Percentiles rank a stretch among this genome's conserved stretches.
These are phyloP conservation scores for Ascochyta koolunga DNA, from an alignment of 2,329 filamentous ascomycete species.

Conservation along the genomic window DNA sequence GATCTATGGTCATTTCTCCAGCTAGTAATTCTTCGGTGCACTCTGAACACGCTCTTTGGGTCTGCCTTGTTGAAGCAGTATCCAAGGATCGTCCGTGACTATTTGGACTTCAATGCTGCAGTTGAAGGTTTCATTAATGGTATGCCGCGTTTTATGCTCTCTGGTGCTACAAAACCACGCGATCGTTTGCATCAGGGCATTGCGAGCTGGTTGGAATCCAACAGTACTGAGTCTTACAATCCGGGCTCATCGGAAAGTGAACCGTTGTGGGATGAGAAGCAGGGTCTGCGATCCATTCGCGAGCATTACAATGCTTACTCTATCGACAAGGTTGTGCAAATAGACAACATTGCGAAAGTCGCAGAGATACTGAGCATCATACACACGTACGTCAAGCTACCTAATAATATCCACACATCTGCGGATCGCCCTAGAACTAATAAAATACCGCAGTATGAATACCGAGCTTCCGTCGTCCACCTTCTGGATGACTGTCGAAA, in stretches of 20 bases:
- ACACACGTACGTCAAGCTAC: conserved; percentile 25
- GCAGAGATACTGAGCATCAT: conserved; percentile 34
- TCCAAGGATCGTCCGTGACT: conserved; percentile 33
- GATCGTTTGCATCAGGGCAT: conserved; percentile 30
- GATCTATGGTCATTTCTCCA: conserved; percentile 40
- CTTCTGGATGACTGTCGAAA: conserved; percentile 37
- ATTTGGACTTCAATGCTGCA: conserved; percentile 32
- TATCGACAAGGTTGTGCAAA: conserved; percentile 9
- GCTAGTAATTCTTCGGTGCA: conserved; percentile 34
- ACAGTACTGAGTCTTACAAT: conserved; percentile 24
- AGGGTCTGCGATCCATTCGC: conserved; percentile 32
- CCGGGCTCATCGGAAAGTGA: conserved; percentile 19
- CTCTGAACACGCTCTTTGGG: conserved; percentile 33
- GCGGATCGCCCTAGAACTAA: conserved; percentile 2
- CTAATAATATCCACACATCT: neutral
- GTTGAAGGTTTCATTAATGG: conserved; percentile 25
- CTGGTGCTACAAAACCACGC: conserved; percentile 21
- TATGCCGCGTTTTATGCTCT: conserved; percentile 25
- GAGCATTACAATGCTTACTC: conserved; percentile 19
- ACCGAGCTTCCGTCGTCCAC: conserved; percentile 22
- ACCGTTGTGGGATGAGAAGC: conserved; percentile 25
- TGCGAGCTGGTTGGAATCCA: conserved; percentile 29
- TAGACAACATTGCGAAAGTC: conserved; percentile 19
- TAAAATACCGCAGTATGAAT: conserved; percentile 19
- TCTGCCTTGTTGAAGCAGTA: conserved; percentile 32